phyloP scores from a whole-genome alignment of 2,329 filamentous ascomycete genomes.

The Cordyceps farinosa region DNA sequence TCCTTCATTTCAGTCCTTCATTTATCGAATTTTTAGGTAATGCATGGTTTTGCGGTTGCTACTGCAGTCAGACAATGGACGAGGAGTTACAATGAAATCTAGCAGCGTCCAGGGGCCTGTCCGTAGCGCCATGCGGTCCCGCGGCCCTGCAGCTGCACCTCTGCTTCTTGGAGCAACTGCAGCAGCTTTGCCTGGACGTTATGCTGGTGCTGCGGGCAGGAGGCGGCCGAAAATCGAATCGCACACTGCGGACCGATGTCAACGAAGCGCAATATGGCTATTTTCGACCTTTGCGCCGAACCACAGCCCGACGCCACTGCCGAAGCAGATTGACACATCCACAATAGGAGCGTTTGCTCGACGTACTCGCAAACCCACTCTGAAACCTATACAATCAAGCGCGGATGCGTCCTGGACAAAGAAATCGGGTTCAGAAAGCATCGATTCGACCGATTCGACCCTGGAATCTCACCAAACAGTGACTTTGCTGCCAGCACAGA shows the following conservation, averaged over 20 bases:
- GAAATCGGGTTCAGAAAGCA: not conserved
- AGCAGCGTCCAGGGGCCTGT: slow-evolving; percentile 15
- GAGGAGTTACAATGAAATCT: slow-evolving; percentile 2
- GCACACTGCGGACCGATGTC: slow-evolving; percentile 24
- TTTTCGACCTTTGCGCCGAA: slow-evolving; percentile 38
- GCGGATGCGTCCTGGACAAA: not conserved
- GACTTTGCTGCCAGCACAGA: not conserved
- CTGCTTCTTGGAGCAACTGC: slow-evolving; percentile 4
- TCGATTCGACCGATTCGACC: not conserved
- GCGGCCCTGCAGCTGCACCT: slow-evolving; percentile 5
- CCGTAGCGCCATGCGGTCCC: slow-evolving; percentile 13
- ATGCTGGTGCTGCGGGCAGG: slow-evolving; percentile 7
- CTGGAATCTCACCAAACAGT: not conserved
- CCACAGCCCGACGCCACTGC: not conserved
- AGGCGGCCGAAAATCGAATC: slow-evolving; percentile 18
- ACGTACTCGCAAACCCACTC: not conserved
- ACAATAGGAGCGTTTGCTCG: slow-evolving; percentile 14
- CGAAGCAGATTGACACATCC: slow-evolving; percentile 19
- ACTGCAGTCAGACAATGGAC: not conserved
- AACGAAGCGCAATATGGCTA: slow-evolving; percentile 38
- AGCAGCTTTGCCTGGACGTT: slow-evolving; percentile 15
- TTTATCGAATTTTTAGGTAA: not conserved
- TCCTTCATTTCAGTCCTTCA: not conserved
- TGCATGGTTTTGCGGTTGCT: not conserved
- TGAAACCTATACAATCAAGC: not conserved